Evolutionary conservation across 1,284 basidiomycete species (phyloP).

Genomic region (Leucoagaricus sp.): DNA sequence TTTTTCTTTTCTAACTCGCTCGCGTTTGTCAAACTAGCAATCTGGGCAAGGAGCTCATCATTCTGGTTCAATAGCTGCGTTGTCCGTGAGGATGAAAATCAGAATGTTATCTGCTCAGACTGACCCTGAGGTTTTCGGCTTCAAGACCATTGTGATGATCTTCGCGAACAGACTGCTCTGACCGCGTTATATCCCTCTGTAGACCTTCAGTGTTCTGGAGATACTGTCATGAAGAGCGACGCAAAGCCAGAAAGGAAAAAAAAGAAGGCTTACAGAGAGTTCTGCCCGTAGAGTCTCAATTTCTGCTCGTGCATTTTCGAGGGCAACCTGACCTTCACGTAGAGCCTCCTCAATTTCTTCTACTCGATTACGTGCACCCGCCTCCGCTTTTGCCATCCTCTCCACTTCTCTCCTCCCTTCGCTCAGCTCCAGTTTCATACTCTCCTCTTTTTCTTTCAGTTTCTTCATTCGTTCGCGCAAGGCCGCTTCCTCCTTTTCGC

Average conservation of each 20-base stretch:
- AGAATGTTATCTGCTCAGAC: neutral
- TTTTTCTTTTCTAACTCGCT: constrained; percentile 64
- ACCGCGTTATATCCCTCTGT: neutral
- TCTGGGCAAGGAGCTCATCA: constrained; percentile 34
- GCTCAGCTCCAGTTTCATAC: constrained; percentile 66
- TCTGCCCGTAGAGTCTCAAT: constrained; percentile 84
- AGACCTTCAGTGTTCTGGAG: neutral
- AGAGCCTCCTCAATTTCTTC: constrained; percentile 89
- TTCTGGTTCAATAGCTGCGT: constrained; percentile 28
- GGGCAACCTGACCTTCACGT: constrained; percentile 82
- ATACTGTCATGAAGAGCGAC: neutral
- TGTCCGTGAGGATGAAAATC: neutral
- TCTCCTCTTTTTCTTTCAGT: constrained; percentile 78
- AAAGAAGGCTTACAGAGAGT: constrained; percentile 73
- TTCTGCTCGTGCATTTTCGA: constrained; percentile 92
- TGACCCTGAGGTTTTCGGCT: constrained; percentile 4
- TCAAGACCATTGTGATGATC: neutral
- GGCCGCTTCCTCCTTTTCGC: constrained; percentile 75
- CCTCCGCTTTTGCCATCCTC: constrained; percentile 62
- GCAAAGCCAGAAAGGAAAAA: no score
- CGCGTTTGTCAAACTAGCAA: constrained; percentile 49
- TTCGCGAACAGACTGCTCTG: neutral
- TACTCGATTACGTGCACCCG: constrained; percentile 59
- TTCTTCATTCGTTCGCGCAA: constrained; percentile 68
- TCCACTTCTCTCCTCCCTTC: constrained; percentile 68